phyloP scores from a whole-genome alignment of 192 early-diverging fungal genomes.

The Allomyces macrogynus region DNA sequence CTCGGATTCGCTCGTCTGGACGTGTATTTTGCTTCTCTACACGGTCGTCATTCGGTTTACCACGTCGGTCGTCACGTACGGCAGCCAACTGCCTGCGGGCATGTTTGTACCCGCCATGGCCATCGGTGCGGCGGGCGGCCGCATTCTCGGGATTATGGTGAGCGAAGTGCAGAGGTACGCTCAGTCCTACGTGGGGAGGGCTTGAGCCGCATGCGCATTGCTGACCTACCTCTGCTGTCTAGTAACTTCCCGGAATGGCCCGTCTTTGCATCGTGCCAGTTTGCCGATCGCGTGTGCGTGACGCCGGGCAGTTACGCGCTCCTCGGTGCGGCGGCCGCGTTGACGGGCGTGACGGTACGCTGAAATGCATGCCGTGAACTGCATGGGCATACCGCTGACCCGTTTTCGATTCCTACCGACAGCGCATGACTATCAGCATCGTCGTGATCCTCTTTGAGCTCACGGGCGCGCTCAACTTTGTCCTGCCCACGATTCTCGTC shows the following conservation, averaged over 20 bases:
- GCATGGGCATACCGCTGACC: conserved; percentile 34
- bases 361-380: background rate
- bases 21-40: background rate
- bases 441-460: conserved; percentile 99
- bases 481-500: conserved; percentile 55
- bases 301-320: conserved; percentile 91
- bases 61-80: conserved; percentile 39
- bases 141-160: conserved; percentile 69
- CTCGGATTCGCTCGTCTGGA: background rate
- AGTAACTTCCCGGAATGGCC: conserved; percentile 23
- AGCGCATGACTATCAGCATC: conserved; percentile 8
- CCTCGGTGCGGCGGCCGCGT: conserved; percentile 73
- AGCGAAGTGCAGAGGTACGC: conserved; percentile 31
- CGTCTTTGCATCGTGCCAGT: conserved; percentile 54
- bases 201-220: too few species aligned
- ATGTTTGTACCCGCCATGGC: conserved; percentile 90
- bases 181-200: too few species aligned
- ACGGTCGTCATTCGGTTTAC: conserved; percentile 18
- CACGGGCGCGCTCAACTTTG: conserved; percentile 81
- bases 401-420: conserved; percentile 20
- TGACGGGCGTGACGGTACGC: conserved; percentile 57
- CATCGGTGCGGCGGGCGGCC: conserved; percentile 76
- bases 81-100: conserved; percentile 63
- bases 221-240: too few species aligned
- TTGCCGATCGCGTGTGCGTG: conserved; percentile 56